A percentile compares a stretch with the other conserved stretches of the same genome.
phyloP scores from a whole-genome alignment of 2,329 filamentous ascomycete species.

The Hypoxylon sp. region DNA sequence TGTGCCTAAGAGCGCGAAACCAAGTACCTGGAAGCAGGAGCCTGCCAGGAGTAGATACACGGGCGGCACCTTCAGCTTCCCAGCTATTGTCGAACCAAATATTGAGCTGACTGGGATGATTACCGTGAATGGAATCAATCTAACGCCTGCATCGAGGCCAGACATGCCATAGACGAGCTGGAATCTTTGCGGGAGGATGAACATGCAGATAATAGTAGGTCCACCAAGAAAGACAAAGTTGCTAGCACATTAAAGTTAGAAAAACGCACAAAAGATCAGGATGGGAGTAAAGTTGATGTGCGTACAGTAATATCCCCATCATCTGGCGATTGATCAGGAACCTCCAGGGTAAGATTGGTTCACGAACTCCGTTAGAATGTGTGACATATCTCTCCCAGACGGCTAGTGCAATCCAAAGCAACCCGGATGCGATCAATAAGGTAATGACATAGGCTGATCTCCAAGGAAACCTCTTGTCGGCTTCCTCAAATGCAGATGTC shows the following conservation, averaged over 20 bases:
- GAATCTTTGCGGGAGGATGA: conserved; percentile 35
- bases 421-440: conserved; percentile 5
- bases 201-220: conserved; percentile 20
- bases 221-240: conserved; percentile 26
- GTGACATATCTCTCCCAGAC: conserved; percentile 2
- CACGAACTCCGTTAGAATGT: background rate
- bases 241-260: too few relatives aligned
- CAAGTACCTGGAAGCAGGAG: conserved; percentile 25
- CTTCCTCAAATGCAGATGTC: conserved; percentile 23
- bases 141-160: conserved; percentile 33
- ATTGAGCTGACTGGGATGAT: conserved; percentile 23
- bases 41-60: conserved; percentile 27
- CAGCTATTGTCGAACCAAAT: conserved; percentile 2
- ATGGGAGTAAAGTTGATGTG: too few relatives aligned
- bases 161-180: conserved; percentile 33
- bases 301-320: conserved; percentile 4
- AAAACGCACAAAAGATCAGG: too few relatives aligned
- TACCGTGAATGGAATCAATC: conserved; percentile 32
- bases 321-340: conserved; percentile 3
- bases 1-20: conserved; percentile 26
- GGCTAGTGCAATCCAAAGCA: conserved; percentile 9
- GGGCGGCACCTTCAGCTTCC: conserved; percentile 26
- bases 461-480: conserved; percentile 24
- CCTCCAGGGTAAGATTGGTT: conserved; percentile 1
- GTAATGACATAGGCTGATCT: conserved; percentile 32